Conservation (phyloP, 495 filamentous ascomycete species). For the Talaromyces thailandensis region DNA sequence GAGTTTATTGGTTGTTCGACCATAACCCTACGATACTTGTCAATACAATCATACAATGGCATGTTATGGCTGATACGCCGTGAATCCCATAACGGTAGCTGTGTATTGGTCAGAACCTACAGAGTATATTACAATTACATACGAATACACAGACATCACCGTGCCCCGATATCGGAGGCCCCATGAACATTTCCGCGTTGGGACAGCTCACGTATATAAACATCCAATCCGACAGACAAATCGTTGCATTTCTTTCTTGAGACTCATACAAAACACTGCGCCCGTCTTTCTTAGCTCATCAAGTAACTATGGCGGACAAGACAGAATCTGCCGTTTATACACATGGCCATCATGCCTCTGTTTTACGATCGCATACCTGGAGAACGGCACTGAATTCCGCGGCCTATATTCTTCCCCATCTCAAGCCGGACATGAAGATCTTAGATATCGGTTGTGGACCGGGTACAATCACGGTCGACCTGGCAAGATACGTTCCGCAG, state of each 20-base stretch:
- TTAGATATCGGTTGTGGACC: conserved; percentile 54
- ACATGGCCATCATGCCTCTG: conserved; percentile 41
- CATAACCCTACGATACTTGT: not conserved
- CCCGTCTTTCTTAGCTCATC: too few species aligned
- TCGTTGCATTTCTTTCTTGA: not conserved
- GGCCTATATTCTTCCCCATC: conserved; percentile 37
- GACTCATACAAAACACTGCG: not conserved
- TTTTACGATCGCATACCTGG: conserved; percentile 35
- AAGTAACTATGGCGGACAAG: conserved; percentile 8
- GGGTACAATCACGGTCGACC: conserved; percentile 45
- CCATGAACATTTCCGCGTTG: not conserved
- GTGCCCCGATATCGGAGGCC: not conserved
- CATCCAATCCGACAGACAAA: not conserved
- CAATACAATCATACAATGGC: not conserved
- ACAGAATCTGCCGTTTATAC: conserved; percentile 35
- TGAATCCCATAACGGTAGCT: not conserved
- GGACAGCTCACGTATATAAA: not conserved
- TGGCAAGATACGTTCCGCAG: conserved; percentile 36
- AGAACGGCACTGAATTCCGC: conserved; percentile 42
- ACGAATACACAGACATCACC: not conserved
- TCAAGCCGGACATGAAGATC: conserved; percentile 38
- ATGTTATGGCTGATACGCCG: not conserved
- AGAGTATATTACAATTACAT: not conserved
- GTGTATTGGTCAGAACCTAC: not conserved
- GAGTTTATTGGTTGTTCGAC: too few species aligned